Evolutionary conservation across 2,329 filamentous ascomycete species (phyloP).

Genomic region (Calcarisporium arbuscula): DNA sequence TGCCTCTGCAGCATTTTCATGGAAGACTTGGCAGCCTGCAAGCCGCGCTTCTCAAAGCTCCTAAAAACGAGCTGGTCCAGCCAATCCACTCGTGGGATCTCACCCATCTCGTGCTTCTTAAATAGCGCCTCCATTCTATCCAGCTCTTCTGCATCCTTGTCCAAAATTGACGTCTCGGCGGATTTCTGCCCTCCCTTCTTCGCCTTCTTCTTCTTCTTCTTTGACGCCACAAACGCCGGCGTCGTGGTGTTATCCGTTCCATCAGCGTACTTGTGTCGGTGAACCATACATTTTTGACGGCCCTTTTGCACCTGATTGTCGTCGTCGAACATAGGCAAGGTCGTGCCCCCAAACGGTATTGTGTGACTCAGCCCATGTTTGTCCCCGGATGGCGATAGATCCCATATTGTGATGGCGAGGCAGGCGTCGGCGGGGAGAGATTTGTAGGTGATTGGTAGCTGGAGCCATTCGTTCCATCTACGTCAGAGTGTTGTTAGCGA

Average conservation of each 20-base stretch:
- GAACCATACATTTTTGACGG: conserved; percentile 81
- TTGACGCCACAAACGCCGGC: conserved; percentile 56
- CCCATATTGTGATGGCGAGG: conserved; percentile 92
- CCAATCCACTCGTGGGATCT: conserved; percentile 91
- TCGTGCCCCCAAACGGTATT: conserved; percentile 90
- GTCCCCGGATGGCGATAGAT: conserved; percentile 74
- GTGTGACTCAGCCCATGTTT: conserved; percentile 66
- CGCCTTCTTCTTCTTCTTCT: conserved; percentile 44
- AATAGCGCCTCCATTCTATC: conserved; percentile 84
- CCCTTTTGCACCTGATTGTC: conserved; percentile 90
- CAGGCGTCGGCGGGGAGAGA: conserved; percentile 75
- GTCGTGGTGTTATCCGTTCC: conserved; percentile 76
- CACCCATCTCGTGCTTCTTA: conserved; percentile 98
- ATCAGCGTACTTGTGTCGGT: conserved; percentile 78
- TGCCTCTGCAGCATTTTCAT: conserved; percentile 51
- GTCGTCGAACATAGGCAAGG: conserved; percentile 82
- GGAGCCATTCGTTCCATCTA: conserved; percentile 95
- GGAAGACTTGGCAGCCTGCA: conserved; percentile 57
- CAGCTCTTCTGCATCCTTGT: conserved; percentile 74
- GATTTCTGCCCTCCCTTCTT: conserved; percentile 45
- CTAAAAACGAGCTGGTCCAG: conserved; percentile 91
- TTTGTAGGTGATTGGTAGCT: conserved; percentile 77
- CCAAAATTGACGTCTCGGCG: conserved; percentile 43
- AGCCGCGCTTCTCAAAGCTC: conserved; percentile 71
- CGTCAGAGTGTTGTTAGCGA: conserved; percentile 7